phyloP scores from a whole-genome alignment of 2,329 filamentous ascomycete genomes.

The Colletotrichum sp. region DNA sequence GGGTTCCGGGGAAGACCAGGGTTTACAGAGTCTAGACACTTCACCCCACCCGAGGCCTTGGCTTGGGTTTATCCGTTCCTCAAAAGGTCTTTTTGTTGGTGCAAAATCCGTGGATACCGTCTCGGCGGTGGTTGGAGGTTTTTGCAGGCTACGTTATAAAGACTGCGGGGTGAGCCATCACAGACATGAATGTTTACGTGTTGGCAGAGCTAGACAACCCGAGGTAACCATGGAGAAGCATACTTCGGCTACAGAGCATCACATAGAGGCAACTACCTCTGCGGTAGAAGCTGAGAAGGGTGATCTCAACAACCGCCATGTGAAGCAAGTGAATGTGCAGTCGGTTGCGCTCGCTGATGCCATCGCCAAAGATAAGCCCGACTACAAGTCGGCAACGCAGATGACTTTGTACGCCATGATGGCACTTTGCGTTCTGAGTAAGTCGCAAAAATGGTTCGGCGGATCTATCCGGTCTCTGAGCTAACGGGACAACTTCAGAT shows the following conservation, averaged over 20 bases:
- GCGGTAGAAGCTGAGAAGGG: conserved; percentile 5
- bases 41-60: background rate
- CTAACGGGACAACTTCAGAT: background rate
- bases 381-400: conserved; percentile 16
- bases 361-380: conserved; percentile 23
- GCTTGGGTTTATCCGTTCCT: background rate
- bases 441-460: background rate
- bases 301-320: background rate
- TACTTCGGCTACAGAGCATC: background rate
- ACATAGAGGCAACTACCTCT: conserved; percentile 16
- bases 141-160: background rate
- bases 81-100: background rate
- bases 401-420: conserved; percentile 24
- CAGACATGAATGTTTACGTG: background rate
- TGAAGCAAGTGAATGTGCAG: conserved; percentile 20
- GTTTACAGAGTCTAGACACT: background rate
- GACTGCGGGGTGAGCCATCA: background rate
- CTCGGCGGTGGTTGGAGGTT: background rate
- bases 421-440: conserved; percentile 22
- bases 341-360: conserved; percentile 24
- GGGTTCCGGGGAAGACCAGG: background rate
- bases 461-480: background rate
- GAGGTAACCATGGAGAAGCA: background rate
- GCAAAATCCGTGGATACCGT: background rate
- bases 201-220: background rate